Percentiles rank a stretch among this genome's conserved stretches.
Conservation (phyloP, 1,284 basidiomycete species). For the Apiotrichum porosum region DNA sequence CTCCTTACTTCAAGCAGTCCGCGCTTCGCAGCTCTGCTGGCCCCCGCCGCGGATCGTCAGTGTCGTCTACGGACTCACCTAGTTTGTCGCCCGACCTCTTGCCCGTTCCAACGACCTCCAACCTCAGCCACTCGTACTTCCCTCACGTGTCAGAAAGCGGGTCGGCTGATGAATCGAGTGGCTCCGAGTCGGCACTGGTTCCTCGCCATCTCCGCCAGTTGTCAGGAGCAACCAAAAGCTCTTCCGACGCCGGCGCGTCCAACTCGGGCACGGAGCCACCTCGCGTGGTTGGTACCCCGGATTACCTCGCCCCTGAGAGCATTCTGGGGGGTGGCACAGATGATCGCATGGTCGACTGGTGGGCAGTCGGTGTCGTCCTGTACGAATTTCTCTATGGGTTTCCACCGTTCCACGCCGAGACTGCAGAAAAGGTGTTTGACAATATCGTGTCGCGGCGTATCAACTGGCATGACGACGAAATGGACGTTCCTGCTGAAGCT, state of each 20-base stretch:
- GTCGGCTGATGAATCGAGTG: conserved; percentile 73
- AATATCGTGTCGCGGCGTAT: conserved; percentile 95
- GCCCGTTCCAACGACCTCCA: conserved; percentile 52
- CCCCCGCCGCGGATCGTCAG: conserved; percentile 53
- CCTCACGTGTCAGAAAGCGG: conserved; percentile 27
- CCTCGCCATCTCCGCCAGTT: conserved; percentile 65
- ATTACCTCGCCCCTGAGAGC: conserved; percentile 93
- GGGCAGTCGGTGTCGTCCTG: conserved; percentile 96
- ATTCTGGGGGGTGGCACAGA: conserved; percentile 94
- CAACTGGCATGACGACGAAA: conserved; percentile 86
- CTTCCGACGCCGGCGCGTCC: conserved; percentile 54
- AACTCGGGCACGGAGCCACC: conserved; percentile 57
- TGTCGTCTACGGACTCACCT: conserved; percentile 58
- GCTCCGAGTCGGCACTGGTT: conserved; percentile 74
- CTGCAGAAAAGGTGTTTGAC: conserved; percentile 95
- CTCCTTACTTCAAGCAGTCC: conserved; percentile 51
- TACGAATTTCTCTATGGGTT: conserved; percentile 98
- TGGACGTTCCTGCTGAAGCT: conserved; percentile 81
- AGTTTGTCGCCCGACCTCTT: conserved; percentile 48
- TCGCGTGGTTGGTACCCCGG: conserved; percentile 93
- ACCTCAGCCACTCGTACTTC: conserved; percentile 66
- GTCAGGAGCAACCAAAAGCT: conserved; percentile 52
- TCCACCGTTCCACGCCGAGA: conserved; percentile 96
- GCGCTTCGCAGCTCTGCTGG: conserved; percentile 44
- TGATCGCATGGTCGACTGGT: conserved; percentile 95